A percentile compares a stretch with the other conserved stretches of the same genome.
phyloP scores from a whole-genome alignment of 2,329 filamentous ascomycete species.

The Trichophyton verrucosum region DNA sequence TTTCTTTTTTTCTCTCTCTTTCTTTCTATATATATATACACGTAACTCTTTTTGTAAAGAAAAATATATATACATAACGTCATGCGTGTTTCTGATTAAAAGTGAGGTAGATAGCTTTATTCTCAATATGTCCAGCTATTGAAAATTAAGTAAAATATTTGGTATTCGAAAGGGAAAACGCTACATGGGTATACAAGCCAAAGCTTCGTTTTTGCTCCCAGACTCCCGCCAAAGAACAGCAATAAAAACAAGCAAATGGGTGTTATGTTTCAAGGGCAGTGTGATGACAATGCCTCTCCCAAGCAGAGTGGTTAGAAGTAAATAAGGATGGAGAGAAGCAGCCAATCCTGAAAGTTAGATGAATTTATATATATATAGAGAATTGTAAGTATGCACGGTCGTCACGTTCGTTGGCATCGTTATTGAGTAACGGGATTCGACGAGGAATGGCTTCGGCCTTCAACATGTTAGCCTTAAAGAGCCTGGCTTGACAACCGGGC shows the following conservation, averaged over 20 bases:
- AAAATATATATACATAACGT: not conserved
- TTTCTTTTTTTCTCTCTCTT: not conserved
- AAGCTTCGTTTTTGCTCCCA: constrained; percentile 1
- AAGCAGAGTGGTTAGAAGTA: not conserved
- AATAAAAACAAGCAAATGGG: not conserved
- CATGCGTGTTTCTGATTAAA: not conserved
- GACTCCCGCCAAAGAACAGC: not conserved
- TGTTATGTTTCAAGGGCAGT: not conserved
- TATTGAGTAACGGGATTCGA: not conserved
- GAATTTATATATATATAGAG: not conserved
- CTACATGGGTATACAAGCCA: constrained; percentile 3
- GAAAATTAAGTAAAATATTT: not conserved
- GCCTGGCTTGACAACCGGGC: not conserved
- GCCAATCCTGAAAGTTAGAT: not conserved
- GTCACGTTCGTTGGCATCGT: constrained; percentile 1
- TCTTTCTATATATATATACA: not conserved
- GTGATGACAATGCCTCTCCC: not conserved
- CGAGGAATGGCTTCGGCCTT: not conserved
- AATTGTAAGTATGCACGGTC: not conserved
- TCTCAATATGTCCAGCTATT: not conserved
- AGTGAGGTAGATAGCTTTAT: not conserved
- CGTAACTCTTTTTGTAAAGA: not conserved
- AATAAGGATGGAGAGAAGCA: not conserved
- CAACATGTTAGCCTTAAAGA: not conserved
- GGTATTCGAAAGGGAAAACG: not conserved